Percentiles rank a stretch among this genome's conserved stretches.
These are phyloP conservation scores for Starmerella sirachaensis DNA, from an alignment of 805 yeast genomes.

Conservation along the genomic window DNA sequence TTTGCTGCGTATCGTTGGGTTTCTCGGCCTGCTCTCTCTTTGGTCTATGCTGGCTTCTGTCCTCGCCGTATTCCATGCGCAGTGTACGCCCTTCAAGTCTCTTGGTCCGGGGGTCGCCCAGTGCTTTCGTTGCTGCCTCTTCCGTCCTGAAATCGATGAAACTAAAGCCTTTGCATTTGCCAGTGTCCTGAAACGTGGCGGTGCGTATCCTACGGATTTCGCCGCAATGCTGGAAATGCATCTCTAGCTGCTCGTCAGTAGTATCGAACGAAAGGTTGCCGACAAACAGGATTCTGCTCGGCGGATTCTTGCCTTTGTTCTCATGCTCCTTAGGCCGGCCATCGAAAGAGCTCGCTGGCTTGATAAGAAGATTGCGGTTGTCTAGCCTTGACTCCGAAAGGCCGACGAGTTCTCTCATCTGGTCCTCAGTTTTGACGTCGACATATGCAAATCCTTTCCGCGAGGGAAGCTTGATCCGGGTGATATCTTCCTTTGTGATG, in stretches of 20 bases:
- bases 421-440: conserved; percentile 54
- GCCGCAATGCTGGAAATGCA: conserved; percentile 85
- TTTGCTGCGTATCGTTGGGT: neutral
- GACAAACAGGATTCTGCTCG: conserved; percentile 77
- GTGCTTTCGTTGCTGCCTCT: conserved; percentile 70
- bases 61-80: conserved; percentile 90
- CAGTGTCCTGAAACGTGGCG: conserved; percentile 97
- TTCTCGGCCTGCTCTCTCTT: conserved; percentile 30
- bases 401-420: conserved; percentile 49
- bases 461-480: conserved; percentile 71
- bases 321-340: conserved; percentile 62
- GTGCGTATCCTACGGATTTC: conserved; percentile 72
- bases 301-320: conserved; percentile 80
- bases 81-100: conserved; percentile 60
- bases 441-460: conserved; percentile 75
- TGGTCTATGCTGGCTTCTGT: conserved; percentile 59
- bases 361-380: conserved; percentile 78
- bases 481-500: conserved; percentile 47
- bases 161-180: conserved; percentile 94
- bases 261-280: conserved; percentile 92
- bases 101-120: conserved; percentile 56
- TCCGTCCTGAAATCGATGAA: conserved; percentile 76
- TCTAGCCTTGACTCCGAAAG: conserved; percentile 63
- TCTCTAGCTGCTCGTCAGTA: conserved; percentile 61
- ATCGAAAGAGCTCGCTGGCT: conserved; percentile 65